Conservation (phyloP, 805 yeast species). For the Candida boidinii region DNA sequence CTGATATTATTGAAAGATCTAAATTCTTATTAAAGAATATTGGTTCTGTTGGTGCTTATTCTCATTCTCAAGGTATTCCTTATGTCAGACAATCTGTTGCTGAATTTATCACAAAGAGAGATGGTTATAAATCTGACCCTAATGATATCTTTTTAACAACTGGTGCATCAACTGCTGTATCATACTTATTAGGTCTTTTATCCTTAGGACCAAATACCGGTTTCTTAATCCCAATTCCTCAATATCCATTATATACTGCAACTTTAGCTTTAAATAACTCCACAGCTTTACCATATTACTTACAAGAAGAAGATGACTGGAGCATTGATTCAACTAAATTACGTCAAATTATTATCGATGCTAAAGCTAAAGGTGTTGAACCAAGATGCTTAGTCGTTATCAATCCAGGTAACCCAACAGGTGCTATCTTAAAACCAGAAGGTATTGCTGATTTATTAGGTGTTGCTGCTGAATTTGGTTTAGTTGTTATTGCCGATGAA, state of each 20-base stretch:
- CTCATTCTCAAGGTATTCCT: slow-evolving; percentile 83
- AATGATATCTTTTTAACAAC: slow-evolving; percentile 76
- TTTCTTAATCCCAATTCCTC: slow-evolving; percentile 93
- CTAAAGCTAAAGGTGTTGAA: slow-evolving; percentile 41
- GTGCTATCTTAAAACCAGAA: slow-evolving; percentile 60
- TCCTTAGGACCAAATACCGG: slow-evolving; percentile 65
- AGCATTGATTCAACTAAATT: slow-evolving; percentile 66
- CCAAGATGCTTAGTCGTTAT: slow-evolving; percentile 84
- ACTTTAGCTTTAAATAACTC: slow-evolving; percentile 78
- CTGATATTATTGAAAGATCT: slow-evolving; percentile 74
- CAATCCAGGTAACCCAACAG: slow-evolving; percentile 99
- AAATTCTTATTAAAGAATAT: slow-evolving; percentile 45
- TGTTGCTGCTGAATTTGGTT: slow-evolving; percentile 76
- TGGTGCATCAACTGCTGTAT: slow-evolving; percentile 96
- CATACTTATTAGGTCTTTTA: slow-evolving; percentile 62
- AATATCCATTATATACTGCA: slow-evolving; percentile 97
- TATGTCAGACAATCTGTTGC: slow-evolving; percentile 74
- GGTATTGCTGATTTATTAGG: slow-evolving; percentile 65
- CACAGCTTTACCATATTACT: slow-evolving; percentile 75
- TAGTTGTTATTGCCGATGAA: slow-evolving; percentile 92
- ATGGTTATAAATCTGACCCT: slow-evolving; percentile 60
- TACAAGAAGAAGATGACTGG: slow-evolving; percentile 81
- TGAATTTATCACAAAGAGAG: slow-evolving; percentile 68
- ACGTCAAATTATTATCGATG: slow-evolving; percentile 40
- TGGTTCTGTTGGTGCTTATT: slow-evolving; percentile 91